Evolutionary conservation across 148 eudicot species (phyloP), one percentile per base, ranked within the genome.

Genomic region (Linanthus parryae): DNA sequence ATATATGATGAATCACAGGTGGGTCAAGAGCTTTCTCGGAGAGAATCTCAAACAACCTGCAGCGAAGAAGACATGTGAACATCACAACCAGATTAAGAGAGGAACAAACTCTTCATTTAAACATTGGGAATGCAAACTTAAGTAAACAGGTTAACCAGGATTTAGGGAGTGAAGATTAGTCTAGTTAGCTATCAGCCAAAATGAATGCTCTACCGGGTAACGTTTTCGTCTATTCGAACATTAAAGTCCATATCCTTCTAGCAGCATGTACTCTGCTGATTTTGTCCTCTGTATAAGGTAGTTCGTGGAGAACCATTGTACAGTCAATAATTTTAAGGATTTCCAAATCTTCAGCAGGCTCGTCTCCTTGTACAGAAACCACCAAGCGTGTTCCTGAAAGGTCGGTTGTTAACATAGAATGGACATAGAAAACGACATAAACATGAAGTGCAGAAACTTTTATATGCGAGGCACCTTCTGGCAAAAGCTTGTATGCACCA

Each of bases 31-130:
- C 60, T 66, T 82, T 79, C 23, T 83, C 91, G 30, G 83, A 78
- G 47, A 92, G 88, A 65, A 73, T 81, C 78, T 92, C 98, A 63
- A 92, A 92, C 42, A 92, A 66, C 90, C 98, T 91, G 94, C 72
- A 63, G 41, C 14, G 25, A 43, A 47, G 22, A 53, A 48, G 22
- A 44, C 10, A 35, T 15, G 40, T 9, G 39, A 61, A 40, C 16
- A 61, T 66, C 36, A 66, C 33, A 34, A 64, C 25, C 7, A n/a
- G 8, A 8, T 27, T 14, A 43, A 11, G 21, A 8, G 31, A 38
- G 40, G 22, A 55, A 36, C 34, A 29, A 24, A 22, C 20, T n/a
- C n/a, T n/a, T n/a, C n/a, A n/a, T n/a, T n/a, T n/a, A n/a, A n/a
- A n/a, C n/a, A n/a, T n/a, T n/a, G n/a, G n/a, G n/a, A n/a, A n/a